phyloP scores from a whole-genome alignment of 2,329 filamentous ascomycete genomes.

The Fusarium veterinarium region DNA sequence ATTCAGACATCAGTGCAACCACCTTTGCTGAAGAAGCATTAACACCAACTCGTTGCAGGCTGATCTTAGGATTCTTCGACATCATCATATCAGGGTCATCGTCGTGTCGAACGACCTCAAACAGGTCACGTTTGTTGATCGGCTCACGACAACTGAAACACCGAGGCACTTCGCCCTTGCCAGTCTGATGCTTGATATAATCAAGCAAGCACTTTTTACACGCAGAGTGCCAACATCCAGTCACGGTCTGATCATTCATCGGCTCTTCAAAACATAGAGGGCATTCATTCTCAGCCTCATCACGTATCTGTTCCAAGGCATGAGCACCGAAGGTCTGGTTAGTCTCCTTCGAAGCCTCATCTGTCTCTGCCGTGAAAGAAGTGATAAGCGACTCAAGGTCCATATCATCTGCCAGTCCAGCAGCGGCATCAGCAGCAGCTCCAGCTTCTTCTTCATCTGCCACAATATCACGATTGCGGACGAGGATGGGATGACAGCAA shows the following conservation, averaged over 20 bases:
- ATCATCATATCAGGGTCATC: conserved; percentile 61
- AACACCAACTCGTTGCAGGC: conserved; percentile 68
- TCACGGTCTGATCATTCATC: conserved; percentile 94
- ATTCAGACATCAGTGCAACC: conserved; percentile 78
- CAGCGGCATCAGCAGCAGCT: conserved; percentile 77
- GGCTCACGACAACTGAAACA: conserved; percentile 92
- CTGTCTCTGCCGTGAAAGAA: conserved; percentile 79
- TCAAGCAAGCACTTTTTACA: conserved; percentile 93
- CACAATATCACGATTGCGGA: conserved; percentile 84
- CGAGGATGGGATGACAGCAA: conserved; percentile 92
- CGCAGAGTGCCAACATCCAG: conserved; percentile 96
- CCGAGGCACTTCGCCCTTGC: conserved; percentile 78
- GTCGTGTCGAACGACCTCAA: conserved; percentile 89
- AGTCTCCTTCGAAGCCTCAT: conserved; percentile 71
- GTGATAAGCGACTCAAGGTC: conserved; percentile 88
- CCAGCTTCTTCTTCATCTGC: conserved; percentile 89
- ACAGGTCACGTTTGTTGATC: conserved; percentile 86
- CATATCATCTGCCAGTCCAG: conserved; percentile 93
- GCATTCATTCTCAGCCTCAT: conserved; percentile 88
- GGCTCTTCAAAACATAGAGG: conserved; percentile 95
- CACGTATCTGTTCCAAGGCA: conserved; percentile 89
- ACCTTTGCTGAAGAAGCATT: conserved; percentile 89
- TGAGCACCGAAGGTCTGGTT: conserved; percentile 79
- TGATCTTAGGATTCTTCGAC: conserved; percentile 63
- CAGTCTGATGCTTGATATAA: conserved; percentile 87